Base-by-base conservation (phyloP, 768 basidiomycete species). In the Dentipellis fragilis region DNA sequence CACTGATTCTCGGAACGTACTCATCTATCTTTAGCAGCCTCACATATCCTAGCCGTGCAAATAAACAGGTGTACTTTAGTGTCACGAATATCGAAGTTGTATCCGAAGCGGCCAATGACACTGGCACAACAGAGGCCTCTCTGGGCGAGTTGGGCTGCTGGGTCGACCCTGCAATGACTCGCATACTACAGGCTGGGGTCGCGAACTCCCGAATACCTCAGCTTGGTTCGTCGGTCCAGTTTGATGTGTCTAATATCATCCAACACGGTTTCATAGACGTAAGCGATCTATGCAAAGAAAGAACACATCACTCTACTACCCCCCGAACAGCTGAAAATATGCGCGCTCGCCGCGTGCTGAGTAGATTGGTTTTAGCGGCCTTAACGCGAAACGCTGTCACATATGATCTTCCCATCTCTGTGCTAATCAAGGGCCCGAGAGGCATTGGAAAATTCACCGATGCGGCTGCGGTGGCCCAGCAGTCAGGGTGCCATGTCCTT, bases 381-480 rank as follows among this genome's bases (percentile, higher is more conserved):
- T 70, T 86, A 11, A 73, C 79, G 1, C 76, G 76, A 3, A 69
- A 76, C 37, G 80, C 85, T 3, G 66, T 80, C 14, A 74, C 80
- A 52, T 86, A 84, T 55, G 73, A 79, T 49, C 71, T 93, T 2
- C 78, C 81, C 47, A 69, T 92, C 9, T 84, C 87, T 0, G 72
- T 94, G 8, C 71, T 96, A 1, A 65, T 97, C 40, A 86, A 85
- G 58, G 95, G 95, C 0, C 74, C 83, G 0, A 73, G 87, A 54
- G 93, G 94, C 1, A 73, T 76, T 1, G 95, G 96, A 2, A 98
- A 97, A 71, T 81, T 80, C 57, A 85, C 85, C 0, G 69, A 78
- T 5, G 79, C 83, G 0, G 66, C 68, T 6, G 73, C 70, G 68
- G 79, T 85, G 11, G 79, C 85, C 6, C 75, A 76, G 49, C 69